A percentile compares a stretch with the other conserved stretches of the same genome.
Evolutionary conservation across 352 stramenopile genomes (phyloP).

Genomic region (Pythium brachiatum): DNA sequence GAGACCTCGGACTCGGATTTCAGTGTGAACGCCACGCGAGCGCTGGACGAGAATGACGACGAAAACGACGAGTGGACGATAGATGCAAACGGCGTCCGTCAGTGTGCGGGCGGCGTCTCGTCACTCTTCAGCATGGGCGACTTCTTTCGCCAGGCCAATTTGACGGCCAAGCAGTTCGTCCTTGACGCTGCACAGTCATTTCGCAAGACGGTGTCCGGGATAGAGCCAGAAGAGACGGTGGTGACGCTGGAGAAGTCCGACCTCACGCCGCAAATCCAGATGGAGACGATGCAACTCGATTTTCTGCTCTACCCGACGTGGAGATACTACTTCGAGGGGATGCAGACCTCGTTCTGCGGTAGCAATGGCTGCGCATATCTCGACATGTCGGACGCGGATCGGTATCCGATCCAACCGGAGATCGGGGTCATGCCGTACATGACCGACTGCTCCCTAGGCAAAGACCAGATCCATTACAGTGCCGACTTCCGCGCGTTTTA

Average conservation of each 20-base stretch:
- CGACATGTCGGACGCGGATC: conserved; percentile 28
- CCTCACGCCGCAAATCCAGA: conserved; percentile 14
- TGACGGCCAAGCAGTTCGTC: no score
- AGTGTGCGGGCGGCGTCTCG: no score
- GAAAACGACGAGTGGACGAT: no score
- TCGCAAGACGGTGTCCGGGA: no score
- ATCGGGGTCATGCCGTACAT: conserved; percentile 36
- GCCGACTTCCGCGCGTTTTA: conserved; percentile 42
- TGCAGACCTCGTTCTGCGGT: conserved; percentile 31
- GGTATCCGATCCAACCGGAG: conserved; percentile 30
- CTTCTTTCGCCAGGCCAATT: no score
- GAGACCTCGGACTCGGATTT: no score
- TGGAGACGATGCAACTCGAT: conserved; percentile 12
- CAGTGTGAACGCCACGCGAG: no score
- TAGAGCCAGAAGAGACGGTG: no score
- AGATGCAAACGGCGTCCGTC: no score
- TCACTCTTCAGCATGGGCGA: no score
- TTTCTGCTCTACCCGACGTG: not conserved
- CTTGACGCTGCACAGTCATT: conserved; percentile 4
- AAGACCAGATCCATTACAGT: conserved; percentile 35
- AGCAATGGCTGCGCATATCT: conserved; percentile 34
- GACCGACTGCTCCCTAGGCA: conserved; percentile 26
- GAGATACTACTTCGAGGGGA: conserved; percentile 21
- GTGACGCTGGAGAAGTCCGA: conserved; percentile 8
- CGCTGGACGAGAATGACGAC: no score